Conservation (phyloP, 2,329 filamentous ascomycete species). For the Fonsecaea monophora region DNA sequence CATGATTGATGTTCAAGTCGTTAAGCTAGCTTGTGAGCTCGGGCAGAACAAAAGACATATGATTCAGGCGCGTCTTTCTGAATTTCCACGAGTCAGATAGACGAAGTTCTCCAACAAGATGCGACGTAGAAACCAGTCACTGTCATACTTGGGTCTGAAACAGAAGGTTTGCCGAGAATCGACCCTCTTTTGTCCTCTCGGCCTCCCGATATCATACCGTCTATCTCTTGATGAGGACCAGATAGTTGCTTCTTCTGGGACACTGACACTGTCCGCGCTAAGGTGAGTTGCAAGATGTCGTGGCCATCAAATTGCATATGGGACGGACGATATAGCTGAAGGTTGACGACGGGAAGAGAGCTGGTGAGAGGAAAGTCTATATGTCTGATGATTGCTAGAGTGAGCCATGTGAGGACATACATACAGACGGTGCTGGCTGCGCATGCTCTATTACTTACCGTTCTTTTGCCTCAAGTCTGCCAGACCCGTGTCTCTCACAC, state of each 20-base stretch:
- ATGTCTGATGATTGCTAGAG: background rate
- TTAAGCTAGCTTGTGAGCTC: background rate
- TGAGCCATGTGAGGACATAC: background rate
- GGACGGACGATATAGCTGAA: background rate
- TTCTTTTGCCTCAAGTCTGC: background rate
- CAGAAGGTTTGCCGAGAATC: conserved; percentile 6
- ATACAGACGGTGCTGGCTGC: background rate
- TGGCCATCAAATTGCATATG: background rate
- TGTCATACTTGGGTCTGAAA: background rate
- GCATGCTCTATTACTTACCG: background rate
- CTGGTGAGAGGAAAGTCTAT: background rate
- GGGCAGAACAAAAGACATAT: background rate
- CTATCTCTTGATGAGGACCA: background rate
- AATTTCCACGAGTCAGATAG: background rate
- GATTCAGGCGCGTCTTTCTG: background rate
- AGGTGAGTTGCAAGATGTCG: background rate
- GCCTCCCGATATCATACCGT: too few species aligned
- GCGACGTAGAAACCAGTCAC: background rate
- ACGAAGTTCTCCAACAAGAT: background rate
- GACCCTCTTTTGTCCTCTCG: background rate
- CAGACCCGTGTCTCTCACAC: background rate
- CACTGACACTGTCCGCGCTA: background rate
- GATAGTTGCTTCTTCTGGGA: background rate
- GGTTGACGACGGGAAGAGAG: background rate
- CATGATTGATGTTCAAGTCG: conserved; percentile 47